Base-by-base conservation (phyloP, 1,139 yeast species). In the Entelexis sorbosivorans region DNA sequence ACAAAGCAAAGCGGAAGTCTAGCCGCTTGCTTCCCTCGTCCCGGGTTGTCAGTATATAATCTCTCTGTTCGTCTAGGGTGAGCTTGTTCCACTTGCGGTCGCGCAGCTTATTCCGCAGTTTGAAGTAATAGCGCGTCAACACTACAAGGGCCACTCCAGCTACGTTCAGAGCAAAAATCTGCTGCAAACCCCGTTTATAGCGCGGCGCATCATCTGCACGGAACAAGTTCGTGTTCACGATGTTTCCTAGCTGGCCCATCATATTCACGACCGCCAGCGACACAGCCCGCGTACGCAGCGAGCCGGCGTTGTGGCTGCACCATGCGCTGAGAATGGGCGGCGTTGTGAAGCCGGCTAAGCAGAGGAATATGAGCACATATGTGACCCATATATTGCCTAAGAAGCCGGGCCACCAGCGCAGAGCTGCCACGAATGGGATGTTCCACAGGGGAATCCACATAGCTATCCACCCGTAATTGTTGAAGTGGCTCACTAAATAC, bases 261-360 rank as follows among this genome's bases (percentile, higher is more conserved):
- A 80, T 79, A 60, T 81, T 81, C 61, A 78, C 79, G 39, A 79
- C 55, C 0, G 87, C 79, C 2, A 82, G 73, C 22, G 79, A 71
- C 11, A 80, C 74, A 0, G 86, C 74, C 61, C 40, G 67, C 69
- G 29, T 65, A 54, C 57, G 80, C 79, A 0, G 86, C 75, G 59
- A 88, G 69, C 7, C 77, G 69, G 85, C 72, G 58, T 80, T 81
- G 49, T 76, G 66, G 1, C 84, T 78, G 48, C 76, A 73, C 81
- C 84, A 78, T 5, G 79, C 68, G 44, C 79, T 80, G 2, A 50
- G 16, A 7, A 57, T 38, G 2, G 58, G 49, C 52, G 54, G 50
- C 9, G 58, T 46, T 8, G 59, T 55, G 1, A 56, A 56, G 13
- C 43, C 47, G 5, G 44, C 19, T 19, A 57, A 49, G 6, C 48